These are phyloP conservation scores for Globisporangium camurandrum DNA, from an alignment of 352 stramenopile genomes.

Conservation along the genomic window DNA sequence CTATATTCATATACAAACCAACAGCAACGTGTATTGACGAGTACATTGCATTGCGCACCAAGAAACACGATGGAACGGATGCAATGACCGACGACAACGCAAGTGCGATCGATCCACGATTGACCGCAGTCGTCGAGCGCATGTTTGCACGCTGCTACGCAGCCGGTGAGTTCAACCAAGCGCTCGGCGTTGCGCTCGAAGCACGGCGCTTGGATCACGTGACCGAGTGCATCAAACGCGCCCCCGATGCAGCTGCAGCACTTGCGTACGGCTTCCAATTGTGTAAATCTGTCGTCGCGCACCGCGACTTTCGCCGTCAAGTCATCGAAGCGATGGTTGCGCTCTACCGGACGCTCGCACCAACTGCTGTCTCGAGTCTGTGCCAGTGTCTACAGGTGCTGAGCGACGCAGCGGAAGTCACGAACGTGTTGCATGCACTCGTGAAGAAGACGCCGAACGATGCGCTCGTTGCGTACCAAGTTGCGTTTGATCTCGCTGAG, in stretches of 20 bases:
- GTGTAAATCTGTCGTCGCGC: slow-evolving; percentile 89
- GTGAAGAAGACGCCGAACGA: slow-evolving; percentile 63
- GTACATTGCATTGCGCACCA: slow-evolving; percentile 89
- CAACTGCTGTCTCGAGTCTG: slow-evolving; percentile 65
- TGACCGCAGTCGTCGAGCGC: slow-evolving; percentile 93
- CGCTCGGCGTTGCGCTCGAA: slow-evolving; percentile 97
- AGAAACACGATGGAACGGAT: slow-evolving; percentile 70
- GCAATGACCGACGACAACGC: slow-evolving; percentile 65
- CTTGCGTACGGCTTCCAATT: slow-evolving; percentile 93
- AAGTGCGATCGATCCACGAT: slow-evolving; percentile 79
- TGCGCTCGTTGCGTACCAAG: slow-evolving; percentile 93
- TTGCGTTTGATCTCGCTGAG: slow-evolving; percentile 97
- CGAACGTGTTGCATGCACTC: slow-evolving; percentile 85
- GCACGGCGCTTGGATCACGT: slow-evolving; percentile 90
- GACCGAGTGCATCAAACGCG: slow-evolving; percentile 85
- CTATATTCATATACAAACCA: too few species aligned
- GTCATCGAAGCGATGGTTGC: slow-evolving; percentile 90
- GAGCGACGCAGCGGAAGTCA: slow-evolving; percentile 75
- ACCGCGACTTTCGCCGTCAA: slow-evolving; percentile 92
- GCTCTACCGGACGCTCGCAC: slow-evolving; percentile 56
- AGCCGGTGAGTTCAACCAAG: slow-evolving; percentile 92
- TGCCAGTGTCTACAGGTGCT: slow-evolving; percentile 88
- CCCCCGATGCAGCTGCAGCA: slow-evolving; percentile 56
- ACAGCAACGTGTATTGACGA: slow-evolving; percentile 95
- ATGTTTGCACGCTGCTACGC: slow-evolving; percentile 97